phyloP scores from a whole-genome alignment of 495 filamentous ascomycete genomes.

The Lasiosphaeriaceae sp. region DNA sequence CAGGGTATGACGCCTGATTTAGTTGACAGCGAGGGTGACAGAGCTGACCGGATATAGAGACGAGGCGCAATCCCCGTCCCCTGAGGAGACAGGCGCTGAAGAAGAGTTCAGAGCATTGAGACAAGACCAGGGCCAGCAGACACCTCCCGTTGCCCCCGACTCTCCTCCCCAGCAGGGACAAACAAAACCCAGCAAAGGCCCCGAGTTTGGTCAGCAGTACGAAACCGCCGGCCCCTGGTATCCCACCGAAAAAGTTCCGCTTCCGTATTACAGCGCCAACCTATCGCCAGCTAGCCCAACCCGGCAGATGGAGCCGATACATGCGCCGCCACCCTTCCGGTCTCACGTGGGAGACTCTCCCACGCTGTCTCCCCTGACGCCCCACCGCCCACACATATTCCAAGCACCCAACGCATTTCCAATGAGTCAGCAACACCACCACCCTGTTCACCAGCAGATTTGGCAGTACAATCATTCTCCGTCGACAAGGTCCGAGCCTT shows the following conservation, averaged over 20 bases:
- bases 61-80: background rate
- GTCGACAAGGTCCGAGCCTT: slow-evolving; percentile 14
- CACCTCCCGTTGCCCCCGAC: background rate
- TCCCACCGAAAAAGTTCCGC: slow-evolving; percentile 6
- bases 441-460: background rate
- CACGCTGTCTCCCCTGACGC: background rate
- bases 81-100: background rate
- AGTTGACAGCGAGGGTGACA: background rate
- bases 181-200: background rate
- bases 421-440: background rate
- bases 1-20: background rate
- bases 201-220: background rate
- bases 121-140: background rate
- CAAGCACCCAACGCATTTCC: background rate
- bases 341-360: background rate
- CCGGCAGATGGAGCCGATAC: background rate
- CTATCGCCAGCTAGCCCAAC: background rate
- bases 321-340: no score
- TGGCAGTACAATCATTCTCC: slow-evolving; percentile 11
- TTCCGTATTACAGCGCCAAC: slow-evolving; percentile 7
- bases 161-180: background rate
- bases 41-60: background rate
- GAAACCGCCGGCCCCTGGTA: slow-evolving; percentile 16
- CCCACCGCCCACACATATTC: background rate
- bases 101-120: background rate